Conservation (phyloP, 1,139 yeast genomes). For the Geotrichum citri-aurantii region DNA sequence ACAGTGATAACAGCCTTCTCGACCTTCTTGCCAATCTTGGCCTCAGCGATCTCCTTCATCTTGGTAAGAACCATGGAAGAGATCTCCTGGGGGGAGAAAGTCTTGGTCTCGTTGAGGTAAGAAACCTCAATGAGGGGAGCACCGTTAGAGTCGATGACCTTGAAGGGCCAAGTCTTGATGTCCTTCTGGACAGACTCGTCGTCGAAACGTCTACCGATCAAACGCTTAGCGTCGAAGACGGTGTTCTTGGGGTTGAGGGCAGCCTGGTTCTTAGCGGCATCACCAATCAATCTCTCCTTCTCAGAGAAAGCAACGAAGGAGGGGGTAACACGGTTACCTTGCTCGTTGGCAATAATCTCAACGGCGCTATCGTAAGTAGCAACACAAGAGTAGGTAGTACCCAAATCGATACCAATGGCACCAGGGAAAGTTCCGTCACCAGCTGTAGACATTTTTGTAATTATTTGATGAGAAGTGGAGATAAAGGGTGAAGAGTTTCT, state of each 20-base stretch:
- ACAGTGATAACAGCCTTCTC: constrained; percentile 94
- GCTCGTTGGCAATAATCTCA: constrained; percentile 94
- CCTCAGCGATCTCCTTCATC: constrained; percentile 98
- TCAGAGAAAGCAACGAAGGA: constrained; percentile 96
- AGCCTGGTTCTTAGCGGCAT: constrained; percentile 98
- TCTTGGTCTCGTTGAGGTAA: constrained; percentile 88
- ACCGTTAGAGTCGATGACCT: constrained; percentile 78
- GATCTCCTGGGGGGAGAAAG: constrained; percentile 95
- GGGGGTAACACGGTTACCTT: constrained; percentile 99
- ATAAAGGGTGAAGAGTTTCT: background rate
- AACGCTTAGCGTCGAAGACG: constrained; percentile 96
- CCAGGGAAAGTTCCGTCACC: constrained; percentile 98
- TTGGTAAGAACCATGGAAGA: constrained; percentile 94
- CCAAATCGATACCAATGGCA: constrained; percentile 93
- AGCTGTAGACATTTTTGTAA: constrained; percentile 19
- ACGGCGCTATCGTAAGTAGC: constrained; percentile 78
- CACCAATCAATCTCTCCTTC: constrained; percentile 97
- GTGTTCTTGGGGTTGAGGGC: constrained; percentile 96
- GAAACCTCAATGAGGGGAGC: constrained; percentile 90
- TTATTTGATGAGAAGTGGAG: background rate
- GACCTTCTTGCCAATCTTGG: constrained; percentile 86
- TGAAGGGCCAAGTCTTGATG: constrained; percentile 96
- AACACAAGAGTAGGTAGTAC: constrained; percentile 88
- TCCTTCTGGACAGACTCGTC: constrained; percentile 93
- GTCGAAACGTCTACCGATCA: constrained; percentile 89